Evolutionary conservation across 345 rosid species (phyloP).

Genomic region (Salix exigua): DNA sequence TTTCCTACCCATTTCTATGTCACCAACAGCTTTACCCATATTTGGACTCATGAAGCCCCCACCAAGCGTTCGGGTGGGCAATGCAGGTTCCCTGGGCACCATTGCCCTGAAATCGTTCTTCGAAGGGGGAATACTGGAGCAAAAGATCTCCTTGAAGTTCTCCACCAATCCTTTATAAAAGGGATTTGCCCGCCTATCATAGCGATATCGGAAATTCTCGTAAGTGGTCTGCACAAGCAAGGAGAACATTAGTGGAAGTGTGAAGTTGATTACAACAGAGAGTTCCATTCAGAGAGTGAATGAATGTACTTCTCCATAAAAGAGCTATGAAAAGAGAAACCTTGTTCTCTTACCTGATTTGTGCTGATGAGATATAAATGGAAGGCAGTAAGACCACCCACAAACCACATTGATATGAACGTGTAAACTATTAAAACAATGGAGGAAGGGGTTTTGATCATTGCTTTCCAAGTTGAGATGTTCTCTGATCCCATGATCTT

Average conservation of each 20-base stretch:
- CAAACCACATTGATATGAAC: constrained; percentile 83
- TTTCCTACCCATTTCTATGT: constrained; percentile 95
- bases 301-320: not conserved
- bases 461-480: constrained; percentile 73
- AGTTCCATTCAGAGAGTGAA: not conserved
- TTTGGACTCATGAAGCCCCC: constrained; percentile 95
- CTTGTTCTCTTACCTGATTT: constrained; percentile 62
- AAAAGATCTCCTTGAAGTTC: constrained; percentile 74
- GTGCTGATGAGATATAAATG: constrained; percentile 84
- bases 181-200: constrained; percentile 62
- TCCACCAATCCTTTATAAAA: constrained; percentile 62
- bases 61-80: constrained; percentile 54
- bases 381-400: constrained; percentile 87
- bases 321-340: not conserved
- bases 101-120: constrained; percentile 69
- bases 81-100: constrained; percentile 55
- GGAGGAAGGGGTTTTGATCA: constrained; percentile 83
- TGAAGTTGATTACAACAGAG: not conserved
- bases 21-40: constrained; percentile 84
- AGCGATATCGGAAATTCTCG: constrained; percentile 84
- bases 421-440: constrained; percentile 68
- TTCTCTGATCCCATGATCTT: constrained; percentile 58
- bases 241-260: not conserved
- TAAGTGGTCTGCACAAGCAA: constrained; percentile 71
- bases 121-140: constrained; percentile 60